Conservation (phyloP, 352 stramenopile species). For the Phytophthora tubulina region DNA sequence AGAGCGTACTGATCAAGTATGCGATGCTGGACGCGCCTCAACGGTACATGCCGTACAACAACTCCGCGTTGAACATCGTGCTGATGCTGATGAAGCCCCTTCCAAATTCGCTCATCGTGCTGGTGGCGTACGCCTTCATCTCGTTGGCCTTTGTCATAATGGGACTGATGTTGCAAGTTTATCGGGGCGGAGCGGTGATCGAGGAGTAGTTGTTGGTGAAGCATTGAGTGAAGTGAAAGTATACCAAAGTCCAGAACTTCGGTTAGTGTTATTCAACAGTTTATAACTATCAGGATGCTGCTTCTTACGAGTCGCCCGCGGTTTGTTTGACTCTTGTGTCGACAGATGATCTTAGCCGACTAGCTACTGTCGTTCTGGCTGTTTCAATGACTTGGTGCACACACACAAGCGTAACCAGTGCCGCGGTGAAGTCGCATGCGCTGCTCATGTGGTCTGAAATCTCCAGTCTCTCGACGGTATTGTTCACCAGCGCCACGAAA, state of each 20-base stretch:
- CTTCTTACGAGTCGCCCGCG: background rate
- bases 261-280: background rate
- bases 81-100: constrained; percentile 46
- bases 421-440: constrained; percentile 45
- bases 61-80: constrained; percentile 34
- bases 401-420: constrained; percentile 41
- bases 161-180: constrained; percentile 41
- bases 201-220: constrained; percentile 18
- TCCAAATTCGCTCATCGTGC: constrained; percentile 41
- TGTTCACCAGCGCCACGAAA: constrained; percentile 3
- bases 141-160: constrained; percentile 40
- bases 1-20: constrained; percentile 66
- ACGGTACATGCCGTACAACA: constrained; percentile 74
- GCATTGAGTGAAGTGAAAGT: background rate
- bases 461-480: constrained; percentile 24
- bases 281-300: background rate
- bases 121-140: constrained; percentile 43
- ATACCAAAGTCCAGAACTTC: background rate
- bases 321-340: background rate
- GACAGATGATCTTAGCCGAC: constrained; percentile 11
- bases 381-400: constrained; percentile 52
- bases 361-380: constrained; percentile 7
- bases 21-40: constrained; percentile 62
- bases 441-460: constrained; percentile 41
- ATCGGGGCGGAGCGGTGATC: constrained; percentile 14